Evolutionary conservation across 345 rosid species (phyloP).

Genomic region (Gossypium herbaceum): DNA sequence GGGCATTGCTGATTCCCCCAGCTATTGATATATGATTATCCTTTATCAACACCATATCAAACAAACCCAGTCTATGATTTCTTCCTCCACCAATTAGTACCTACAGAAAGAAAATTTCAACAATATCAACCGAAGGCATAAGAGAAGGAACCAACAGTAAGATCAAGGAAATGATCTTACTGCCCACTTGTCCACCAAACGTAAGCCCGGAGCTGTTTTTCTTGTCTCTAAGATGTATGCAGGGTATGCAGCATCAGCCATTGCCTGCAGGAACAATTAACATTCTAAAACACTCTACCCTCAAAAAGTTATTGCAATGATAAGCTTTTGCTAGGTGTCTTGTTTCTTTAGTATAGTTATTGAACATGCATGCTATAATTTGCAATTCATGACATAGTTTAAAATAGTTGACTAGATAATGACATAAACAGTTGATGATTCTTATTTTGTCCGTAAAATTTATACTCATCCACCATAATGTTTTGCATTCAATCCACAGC

Average conservation of each 20-base stretch:
- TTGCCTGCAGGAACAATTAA: slow-evolving; percentile 51
- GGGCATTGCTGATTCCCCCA: slow-evolving; percentile 73
- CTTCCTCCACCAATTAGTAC: slow-evolving; percentile 93
- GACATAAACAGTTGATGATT: background rate
- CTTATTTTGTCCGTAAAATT: background rate
- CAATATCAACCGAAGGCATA: slow-evolving; percentile 24
- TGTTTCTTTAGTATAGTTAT: slow-evolving; percentile 4
- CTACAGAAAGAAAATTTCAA: slow-evolving; percentile 36
- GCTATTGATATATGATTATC: slow-evolving; percentile 97
- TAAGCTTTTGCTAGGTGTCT: background rate
- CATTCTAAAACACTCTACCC: background rate
- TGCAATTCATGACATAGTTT: background rate
- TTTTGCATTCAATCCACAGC: background rate
- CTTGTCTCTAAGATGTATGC: slow-evolving; percentile 88
- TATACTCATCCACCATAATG: background rate
- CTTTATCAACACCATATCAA: slow-evolving; percentile 97
- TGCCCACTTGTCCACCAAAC: slow-evolving; percentile 96
- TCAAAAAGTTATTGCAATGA: background rate
- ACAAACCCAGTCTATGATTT: slow-evolving; percentile 94
- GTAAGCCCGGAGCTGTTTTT: slow-evolving; percentile 90
- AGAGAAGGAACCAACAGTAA: slow-evolving; percentile 13
- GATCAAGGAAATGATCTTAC: slow-evolving; percentile 41
- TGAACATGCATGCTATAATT: background rate
- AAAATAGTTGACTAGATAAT: background rate
- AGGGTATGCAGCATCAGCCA: slow-evolving; percentile 92